A percentile compares a stretch with the other conserved stretches of the same genome.
Conservation (phyloP, 2,329 filamentous ascomycete species). For the Hypoxylon rubiginosum region DNA sequence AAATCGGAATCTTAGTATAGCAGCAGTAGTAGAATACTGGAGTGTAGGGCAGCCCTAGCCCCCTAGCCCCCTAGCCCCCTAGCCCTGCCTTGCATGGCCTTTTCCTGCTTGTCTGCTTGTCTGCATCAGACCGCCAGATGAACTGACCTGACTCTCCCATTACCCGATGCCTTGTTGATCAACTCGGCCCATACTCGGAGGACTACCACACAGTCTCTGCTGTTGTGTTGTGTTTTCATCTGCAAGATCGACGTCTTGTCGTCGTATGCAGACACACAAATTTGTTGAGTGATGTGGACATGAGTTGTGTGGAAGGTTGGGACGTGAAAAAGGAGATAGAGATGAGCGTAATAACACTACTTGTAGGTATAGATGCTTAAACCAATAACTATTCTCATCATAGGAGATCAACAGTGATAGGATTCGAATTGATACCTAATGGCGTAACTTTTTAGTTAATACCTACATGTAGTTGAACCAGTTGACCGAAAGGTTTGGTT, state of each 20-base stretch:
- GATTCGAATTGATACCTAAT: slow-evolving; percentile 21
- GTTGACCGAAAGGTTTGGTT: slow-evolving; percentile 24
- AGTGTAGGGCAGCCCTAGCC: slow-evolving; percentile 6
- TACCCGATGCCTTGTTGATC: slow-evolving; percentile 32
- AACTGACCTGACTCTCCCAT: slow-evolving; percentile 6
- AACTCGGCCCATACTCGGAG: slow-evolving; percentile 34
- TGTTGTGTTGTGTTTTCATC: slow-evolving; percentile 9
- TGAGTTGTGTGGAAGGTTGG: slow-evolving; percentile 17
- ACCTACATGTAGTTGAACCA: no score
- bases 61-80: no score
- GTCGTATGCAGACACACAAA: slow-evolving; percentile 13
- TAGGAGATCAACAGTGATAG: slow-evolving; percentile 8
- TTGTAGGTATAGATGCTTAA: neutral
- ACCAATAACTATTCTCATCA: slow-evolving; percentile 3
- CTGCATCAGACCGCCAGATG: slow-evolving; percentile 31
- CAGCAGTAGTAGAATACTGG: neutral
- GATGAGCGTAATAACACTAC: neutral
- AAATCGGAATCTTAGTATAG: slow-evolving; percentile 12
- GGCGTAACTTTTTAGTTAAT: neutral
- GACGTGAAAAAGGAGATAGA: slow-evolving; percentile 1
- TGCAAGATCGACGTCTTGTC: slow-evolving; percentile 30
- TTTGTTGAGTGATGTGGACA: slow-evolving; percentile 16
- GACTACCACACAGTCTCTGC: slow-evolving; percentile 18
- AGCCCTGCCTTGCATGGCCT: slow-evolving; percentile 12
- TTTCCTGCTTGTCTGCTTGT: neutral